These are phyloP conservation scores for Candida ficus DNA, from an alignment of 805 yeast genomes.

Conservation along the genomic window DNA sequence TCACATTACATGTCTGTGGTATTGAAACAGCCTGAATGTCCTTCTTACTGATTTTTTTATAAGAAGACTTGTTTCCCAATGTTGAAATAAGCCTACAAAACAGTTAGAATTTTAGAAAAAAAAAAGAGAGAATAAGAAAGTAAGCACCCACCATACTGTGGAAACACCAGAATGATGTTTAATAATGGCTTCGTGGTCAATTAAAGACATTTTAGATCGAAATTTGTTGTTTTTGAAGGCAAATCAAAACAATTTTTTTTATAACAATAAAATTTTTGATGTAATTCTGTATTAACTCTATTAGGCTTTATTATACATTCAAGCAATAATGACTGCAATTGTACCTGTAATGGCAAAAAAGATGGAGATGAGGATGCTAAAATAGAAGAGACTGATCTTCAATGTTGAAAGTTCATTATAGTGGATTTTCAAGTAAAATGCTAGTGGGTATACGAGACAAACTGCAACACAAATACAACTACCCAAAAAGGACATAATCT, in stretches of 20 bases:
- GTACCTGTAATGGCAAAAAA: conserved; percentile 21
- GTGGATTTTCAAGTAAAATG: conserved; percentile 54
- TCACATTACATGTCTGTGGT: conserved; percentile 35
- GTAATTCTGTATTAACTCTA: conserved; percentile 2
- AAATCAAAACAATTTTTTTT: not conserved
- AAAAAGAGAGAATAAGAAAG: not conserved
- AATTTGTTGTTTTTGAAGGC: too few relatives aligned
- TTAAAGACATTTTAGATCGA: conserved; percentile 8
- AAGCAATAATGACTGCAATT: conserved; percentile 21
- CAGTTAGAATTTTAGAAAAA: conserved; percentile 5
- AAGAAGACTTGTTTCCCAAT: conserved; percentile 30
- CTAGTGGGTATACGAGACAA: conserved; percentile 64
- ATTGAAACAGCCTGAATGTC: conserved; percentile 35
- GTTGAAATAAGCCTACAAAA: conserved; percentile 31
- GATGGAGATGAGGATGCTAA: conserved; percentile 8
- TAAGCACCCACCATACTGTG: conserved; percentile 24
- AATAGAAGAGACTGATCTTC: conserved; percentile 19
- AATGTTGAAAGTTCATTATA: conserved; percentile 28
- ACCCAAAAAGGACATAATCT: conserved; percentile 69
- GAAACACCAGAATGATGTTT: conserved; percentile 24
- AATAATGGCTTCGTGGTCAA: conserved; percentile 20
- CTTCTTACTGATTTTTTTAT: conserved; percentile 27
- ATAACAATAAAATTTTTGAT: not conserved
- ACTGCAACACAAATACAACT: conserved; percentile 67
- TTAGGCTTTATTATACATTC: not conserved